Evolutionary conservation across 1,139 yeast species (phyloP).

Genomic region (Taphrina confusa): DNA sequence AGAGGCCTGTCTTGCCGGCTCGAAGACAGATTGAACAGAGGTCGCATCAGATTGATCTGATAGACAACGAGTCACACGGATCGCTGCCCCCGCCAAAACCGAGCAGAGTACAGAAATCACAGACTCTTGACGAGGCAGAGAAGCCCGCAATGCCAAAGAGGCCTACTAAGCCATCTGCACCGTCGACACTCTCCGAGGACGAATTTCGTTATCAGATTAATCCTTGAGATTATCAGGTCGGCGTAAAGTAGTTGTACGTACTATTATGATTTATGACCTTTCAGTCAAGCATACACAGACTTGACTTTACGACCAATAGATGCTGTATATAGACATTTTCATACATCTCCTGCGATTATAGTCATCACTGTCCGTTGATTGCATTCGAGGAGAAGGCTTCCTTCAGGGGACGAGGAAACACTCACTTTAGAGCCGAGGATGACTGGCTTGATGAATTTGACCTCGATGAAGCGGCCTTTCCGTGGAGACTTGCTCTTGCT

Average conservation of each 20-base stretch:
- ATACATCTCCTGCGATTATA: not conserved
- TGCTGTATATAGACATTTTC: too few species aligned
- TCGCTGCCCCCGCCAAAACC: not conserved
- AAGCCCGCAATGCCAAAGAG: not conserved
- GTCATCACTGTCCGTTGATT: constrained; percentile 2
- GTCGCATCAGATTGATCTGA: not conserved
- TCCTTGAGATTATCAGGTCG: not conserved
- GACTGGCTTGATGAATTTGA: constrained; percentile 3
- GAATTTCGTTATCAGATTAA: not conserved
- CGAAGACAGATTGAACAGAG: not conserved
- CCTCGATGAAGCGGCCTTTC: not conserved
- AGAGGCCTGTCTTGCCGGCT: not conserved
- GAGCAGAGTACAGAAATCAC: not conserved
- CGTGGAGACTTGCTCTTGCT: not conserved
- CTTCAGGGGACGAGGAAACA: not conserved
- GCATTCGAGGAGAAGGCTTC: not conserved
- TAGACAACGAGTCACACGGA: not conserved
- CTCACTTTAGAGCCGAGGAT: not conserved
- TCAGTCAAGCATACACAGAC: too few species aligned
- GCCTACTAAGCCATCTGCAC: not conserved
- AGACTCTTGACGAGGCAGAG: too few species aligned
- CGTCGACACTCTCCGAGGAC: not conserved
- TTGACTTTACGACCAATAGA: too few species aligned
- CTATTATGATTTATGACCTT: too few species aligned
- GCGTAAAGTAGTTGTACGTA: too few species aligned